phyloP scores from a whole-genome alignment of 2,329 filamentous ascomycete genomes.

The Cryphonectria naterciae region DNA sequence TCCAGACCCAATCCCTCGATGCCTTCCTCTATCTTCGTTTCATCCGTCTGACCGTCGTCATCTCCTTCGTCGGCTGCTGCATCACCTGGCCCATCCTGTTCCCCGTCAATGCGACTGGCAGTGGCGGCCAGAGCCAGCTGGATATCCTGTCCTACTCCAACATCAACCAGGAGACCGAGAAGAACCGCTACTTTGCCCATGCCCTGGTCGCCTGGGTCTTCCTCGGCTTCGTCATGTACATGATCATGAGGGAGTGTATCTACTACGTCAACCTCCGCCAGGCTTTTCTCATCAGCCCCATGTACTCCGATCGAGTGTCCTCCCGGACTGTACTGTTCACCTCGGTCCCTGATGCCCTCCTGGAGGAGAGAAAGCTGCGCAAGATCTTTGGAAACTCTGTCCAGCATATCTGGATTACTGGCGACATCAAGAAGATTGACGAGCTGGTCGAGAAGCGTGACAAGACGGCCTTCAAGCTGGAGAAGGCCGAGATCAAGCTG shows the following conservation, averaged over 20 bases:
- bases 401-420: conserved; percentile 81
- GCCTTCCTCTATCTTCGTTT: conserved; percentile 29
- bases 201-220: conserved; percentile 81
- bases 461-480: conserved; percentile 77
- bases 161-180: conserved; percentile 54
- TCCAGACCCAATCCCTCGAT: conserved; percentile 30
- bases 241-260: conserved; percentile 84
- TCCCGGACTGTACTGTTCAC: conserved; percentile 90
- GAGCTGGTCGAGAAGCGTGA: conserved; percentile 83
- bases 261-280: conserved; percentile 93
- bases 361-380: conserved; percentile 75
- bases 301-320: conserved; percentile 83
- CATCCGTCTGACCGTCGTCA: conserved; percentile 29
- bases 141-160: conserved; percentile 82
- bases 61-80: conserved; percentile 80
- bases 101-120: conserved; percentile 85
- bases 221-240: conserved; percentile 85
- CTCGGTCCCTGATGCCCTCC: conserved; percentile 77
- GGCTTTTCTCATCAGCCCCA: conserved; percentile 84
- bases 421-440: conserved; percentile 76
- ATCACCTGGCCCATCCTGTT: conserved; percentile 88
- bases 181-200: conserved; percentile 78
- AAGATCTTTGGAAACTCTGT: conserved; percentile 83
- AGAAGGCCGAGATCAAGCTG: conserved; percentile 83
- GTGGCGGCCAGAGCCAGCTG: conserved; percentile 65